A percentile compares a stretch with the other conserved stretches of the same genome.
Evolutionary conservation across 768 basidiomycete genomes (phyloP).

Genomic region (Tricholoma flavovirens): DNA sequence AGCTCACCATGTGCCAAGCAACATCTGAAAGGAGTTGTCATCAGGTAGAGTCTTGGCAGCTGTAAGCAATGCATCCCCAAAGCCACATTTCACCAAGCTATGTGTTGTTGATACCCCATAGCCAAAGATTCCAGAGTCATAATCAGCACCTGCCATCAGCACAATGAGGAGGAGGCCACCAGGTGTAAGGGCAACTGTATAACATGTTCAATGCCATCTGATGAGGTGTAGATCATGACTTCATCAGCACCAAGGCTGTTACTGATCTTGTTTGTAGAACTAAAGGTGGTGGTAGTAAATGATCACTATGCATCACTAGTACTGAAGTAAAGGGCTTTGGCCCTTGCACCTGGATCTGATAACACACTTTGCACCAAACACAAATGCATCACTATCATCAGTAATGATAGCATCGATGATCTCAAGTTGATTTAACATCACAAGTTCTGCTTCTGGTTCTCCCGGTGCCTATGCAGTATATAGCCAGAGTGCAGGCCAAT

Average conservation of each 20-base stretch:
- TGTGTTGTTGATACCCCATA: constrained; percentile 52
- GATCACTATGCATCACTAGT: neutral
- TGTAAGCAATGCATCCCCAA: constrained; percentile 42
- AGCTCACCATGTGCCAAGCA: constrained; percentile 7
- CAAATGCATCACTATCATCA: constrained; percentile 41
- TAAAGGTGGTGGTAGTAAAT: neutral
- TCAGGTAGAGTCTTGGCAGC: constrained; percentile 1
- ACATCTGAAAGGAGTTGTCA: neutral
- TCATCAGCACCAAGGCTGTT: neutral
- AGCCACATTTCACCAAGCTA: constrained; percentile 53
- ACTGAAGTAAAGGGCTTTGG: neutral
- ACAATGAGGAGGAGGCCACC: constrained; percentile 55
- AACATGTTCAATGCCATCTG: constrained; percentile 1
- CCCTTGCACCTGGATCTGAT: constrained; percentile 30
- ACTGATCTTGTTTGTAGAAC: neutral
- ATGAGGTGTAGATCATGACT: constrained; percentile 2
- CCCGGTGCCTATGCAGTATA: constrained; percentile 35
- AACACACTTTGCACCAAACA: constrained; percentile 39
- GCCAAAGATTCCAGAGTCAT: constrained; percentile 43
- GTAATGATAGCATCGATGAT: constrained; percentile 42
- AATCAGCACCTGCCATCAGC: constrained; percentile 64
- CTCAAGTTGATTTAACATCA: constrained; percentile 32
- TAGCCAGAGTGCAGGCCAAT: neutral
- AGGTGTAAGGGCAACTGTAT: constrained; percentile 6
- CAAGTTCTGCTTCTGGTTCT: constrained; percentile 50